Base-by-base conservation (phyloP, 768 basidiomycete genomes). In the Amanita molliuscula region DNA sequence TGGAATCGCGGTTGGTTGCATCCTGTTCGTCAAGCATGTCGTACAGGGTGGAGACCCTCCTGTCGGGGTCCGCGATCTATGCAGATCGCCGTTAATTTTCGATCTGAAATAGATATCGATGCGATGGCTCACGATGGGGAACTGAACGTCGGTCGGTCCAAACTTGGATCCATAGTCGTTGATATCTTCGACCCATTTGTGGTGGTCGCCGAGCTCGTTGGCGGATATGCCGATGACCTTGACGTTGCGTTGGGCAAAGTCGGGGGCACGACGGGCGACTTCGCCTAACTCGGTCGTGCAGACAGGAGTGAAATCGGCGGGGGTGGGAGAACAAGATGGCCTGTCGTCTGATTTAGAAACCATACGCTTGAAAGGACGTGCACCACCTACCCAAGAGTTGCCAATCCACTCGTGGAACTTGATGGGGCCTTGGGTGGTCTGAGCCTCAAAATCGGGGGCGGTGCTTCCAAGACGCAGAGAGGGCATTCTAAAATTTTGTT, bases 1-100 rank as follows among this genome's bases (percentile, higher is more conserved):
- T 90, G 33, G 69, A 70, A 63, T 89, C 87, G 33, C 78, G 75
- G 69, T 91, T 99, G 49, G 92, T 94, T 37, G 84, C 78, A 68
- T 99, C 96, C 67, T 93, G 89, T 62, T 87, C 77, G 65, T 98
- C 96, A 51, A 98, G 76, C 95, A 97, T 97, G 63, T 96, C 94
- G 62, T 96, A 95, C 50, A 90, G 69, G 36, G 78, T 79, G 7
- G 91, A 85, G 42, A 97, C 77, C 61, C 77, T 84, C 65, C 95
- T 78, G 62, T 93, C 85, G 20, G 78, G 75, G 64, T 99, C 96
- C 44, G 91, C 96, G 58, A 99, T 98, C 88, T 92, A 58, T 13
- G 50, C 29, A 15, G 11, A 34, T 42, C 23, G 44, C 34, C 2
- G 47, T 5, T 41, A 44, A 18, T 16, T 37, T 13, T 38, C n/a